Evolutionary conservation across 768 basidiomycete genomes (phyloP), one percentile per base, ranked within the genome.

Genomic region (Gelatoporia subvermispora): DNA sequence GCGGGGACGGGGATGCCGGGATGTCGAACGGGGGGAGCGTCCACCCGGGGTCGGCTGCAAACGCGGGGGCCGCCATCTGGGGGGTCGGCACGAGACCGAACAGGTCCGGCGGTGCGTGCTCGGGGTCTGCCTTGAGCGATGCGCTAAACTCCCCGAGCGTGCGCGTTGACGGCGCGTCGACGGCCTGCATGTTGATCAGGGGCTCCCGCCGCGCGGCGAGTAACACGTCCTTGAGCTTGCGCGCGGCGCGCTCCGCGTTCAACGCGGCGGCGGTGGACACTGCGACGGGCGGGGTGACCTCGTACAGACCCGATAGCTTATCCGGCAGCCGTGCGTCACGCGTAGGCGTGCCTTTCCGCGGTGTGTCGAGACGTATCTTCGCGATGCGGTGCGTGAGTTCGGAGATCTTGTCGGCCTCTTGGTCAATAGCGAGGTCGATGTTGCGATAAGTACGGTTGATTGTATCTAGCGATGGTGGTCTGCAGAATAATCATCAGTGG

Each of bases 381-480:
- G 72, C 58, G 17, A 87, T 64, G 31, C 83, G 76, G n/a, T 69
- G 61, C 2, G 74, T 65, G 25, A 90, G 72, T 2, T 64, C 60
- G 2, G 73, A 66, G 22, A 90, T 64, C 8, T 83, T 78, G 23
- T 69, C 68, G 1, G 71, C 68, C 63, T 86, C 82, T 54, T 85
- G 81, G 35, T 73, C 72, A 51, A 90, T 75, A 0, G 82, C 81
- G 17, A 80, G 61, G 47, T 91, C 86, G 57, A 96, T 90, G 63
- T 94, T 93, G 36, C 85, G 81, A 58, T 88, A 86, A 0, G 90
- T 87, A 25, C 89, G 79, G 56, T 86, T 83, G 62, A 95, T 79
- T 1, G 87, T 85, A 58, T 94, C 93, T 43, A 96, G 68, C 7
- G 89, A 82, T 1, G 93, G 92, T 4, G 90, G 77, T 54, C 92